A percentile compares a stretch with the other conserved stretches of the same genome.
Conservation (phyloP, 2,329 filamentous ascomycete species). For the Talaromyces sp. region DNA sequence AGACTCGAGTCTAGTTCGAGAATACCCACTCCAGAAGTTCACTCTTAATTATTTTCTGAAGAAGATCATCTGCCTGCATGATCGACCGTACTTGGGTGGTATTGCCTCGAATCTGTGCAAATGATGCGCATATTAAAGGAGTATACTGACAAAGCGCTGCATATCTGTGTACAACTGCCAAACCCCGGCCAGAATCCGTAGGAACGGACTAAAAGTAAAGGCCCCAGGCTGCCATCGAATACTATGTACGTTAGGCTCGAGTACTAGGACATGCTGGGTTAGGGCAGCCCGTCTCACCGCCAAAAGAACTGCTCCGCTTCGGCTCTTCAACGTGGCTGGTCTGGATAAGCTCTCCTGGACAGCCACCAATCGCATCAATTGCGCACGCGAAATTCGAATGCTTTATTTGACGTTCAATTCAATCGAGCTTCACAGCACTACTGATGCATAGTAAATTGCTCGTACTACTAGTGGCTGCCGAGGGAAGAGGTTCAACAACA, state of each 20-base stretch:
- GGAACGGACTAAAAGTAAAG: too few species aligned
- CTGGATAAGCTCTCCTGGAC: neutral
- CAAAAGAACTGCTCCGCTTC: neutral
- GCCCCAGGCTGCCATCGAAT: too few species aligned
- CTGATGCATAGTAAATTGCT: neutral
- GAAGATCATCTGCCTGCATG: neutral
- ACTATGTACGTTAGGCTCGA: too few species aligned
- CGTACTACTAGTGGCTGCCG: neutral
- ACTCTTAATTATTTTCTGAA: too few species aligned
- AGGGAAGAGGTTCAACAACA: neutral
- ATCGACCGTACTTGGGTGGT: neutral
- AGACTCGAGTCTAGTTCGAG: neutral
- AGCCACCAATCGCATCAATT: neutral
- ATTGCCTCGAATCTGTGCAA: neutral
- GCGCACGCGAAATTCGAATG: neutral
- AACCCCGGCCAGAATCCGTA: neutral
- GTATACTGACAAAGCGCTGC: neutral
- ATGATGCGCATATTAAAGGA: neutral
- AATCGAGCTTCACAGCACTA: neutral
- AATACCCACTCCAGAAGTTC: neutral
- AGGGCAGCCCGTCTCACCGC: neutral
- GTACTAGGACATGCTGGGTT: neutral
- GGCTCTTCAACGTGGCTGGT: neutral
- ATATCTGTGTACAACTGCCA: neutral
- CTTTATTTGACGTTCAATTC: neutral